Conservation (phyloP, 2,329 filamentous ascomycete species). For the Ophiostoma sp. region DNA sequence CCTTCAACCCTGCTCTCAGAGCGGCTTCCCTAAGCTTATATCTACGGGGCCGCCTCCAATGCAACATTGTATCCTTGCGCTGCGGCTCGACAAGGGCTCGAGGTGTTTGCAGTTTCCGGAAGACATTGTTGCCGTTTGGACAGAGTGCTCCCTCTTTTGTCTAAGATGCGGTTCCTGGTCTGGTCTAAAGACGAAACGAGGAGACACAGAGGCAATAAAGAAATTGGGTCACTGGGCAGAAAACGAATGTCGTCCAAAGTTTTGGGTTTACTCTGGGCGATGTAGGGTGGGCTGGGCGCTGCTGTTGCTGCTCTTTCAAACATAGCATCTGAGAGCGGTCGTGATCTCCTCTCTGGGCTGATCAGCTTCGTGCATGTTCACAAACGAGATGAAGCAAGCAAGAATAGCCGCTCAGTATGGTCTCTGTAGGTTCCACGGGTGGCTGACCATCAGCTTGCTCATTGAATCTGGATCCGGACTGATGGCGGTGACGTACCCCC, state of each 20-base stretch:
- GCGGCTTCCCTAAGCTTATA: background rate
- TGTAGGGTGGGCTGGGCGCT: no score
- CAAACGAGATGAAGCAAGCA: background rate
- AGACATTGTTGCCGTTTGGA: background rate
- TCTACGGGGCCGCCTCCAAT: background rate
- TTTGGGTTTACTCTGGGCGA: no score
- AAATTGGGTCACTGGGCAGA: background rate
- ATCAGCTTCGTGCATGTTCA: background rate
- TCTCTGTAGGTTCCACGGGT: background rate
- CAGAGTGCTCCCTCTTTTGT: background rate
- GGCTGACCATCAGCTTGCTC: background rate
- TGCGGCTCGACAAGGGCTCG: background rate
- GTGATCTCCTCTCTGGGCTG: background rate
- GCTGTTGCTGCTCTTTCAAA: background rate
- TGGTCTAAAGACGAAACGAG: background rate
- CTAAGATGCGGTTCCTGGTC: background rate
- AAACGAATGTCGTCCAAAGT: background rate
- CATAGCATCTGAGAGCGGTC: background rate
- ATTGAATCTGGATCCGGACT: background rate
- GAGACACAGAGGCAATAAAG: background rate
- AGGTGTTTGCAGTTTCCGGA: constrained; percentile 7
- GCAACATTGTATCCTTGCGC: background rate
- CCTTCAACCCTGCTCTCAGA: background rate
- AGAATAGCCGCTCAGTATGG: constrained; percentile 4
- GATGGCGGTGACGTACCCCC: background rate